These are phyloP conservation scores for Sarocladium kiliense DNA, from an alignment of 2,329 filamentous ascomycete genomes.

Conservation along the genomic window DNA sequence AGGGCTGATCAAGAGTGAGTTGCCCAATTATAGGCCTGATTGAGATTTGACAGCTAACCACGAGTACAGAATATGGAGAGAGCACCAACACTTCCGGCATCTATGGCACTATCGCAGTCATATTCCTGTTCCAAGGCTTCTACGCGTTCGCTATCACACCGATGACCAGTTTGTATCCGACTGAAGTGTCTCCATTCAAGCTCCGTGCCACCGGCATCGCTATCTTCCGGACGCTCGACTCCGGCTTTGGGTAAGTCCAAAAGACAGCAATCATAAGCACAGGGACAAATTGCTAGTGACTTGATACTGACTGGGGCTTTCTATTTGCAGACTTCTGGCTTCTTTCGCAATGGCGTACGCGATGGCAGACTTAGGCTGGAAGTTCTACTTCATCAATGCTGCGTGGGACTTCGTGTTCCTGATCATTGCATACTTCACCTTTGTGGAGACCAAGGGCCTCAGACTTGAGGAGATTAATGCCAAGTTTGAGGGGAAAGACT, in stretches of 20 bases:
- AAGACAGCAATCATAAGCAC: slow-evolving; percentile 15
- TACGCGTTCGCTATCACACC: slow-evolving; percentile 29
- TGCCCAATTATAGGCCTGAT: too few species aligned
- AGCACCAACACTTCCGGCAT: slow-evolving; percentile 31
- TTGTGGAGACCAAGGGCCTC: slow-evolving; percentile 24
- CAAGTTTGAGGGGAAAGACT: slow-evolving; percentile 17
- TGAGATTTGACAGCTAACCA: too few species aligned
- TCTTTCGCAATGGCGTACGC: slow-evolving; percentile 25
- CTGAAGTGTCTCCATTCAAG: slow-evolving; percentile 24
- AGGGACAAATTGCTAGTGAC: too few species aligned
- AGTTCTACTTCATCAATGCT: slow-evolving; percentile 25
- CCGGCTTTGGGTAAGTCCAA: slow-evolving; percentile 21
- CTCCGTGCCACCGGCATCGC: slow-evolving; percentile 25
- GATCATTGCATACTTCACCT: slow-evolving; percentile 19
- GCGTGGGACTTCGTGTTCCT: slow-evolving; percentile 22
- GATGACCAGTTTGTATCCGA: slow-evolving; percentile 26
- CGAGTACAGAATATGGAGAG: slow-evolving; percentile 7
- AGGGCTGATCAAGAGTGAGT: slow-evolving; percentile 20
- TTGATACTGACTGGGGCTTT: too few species aligned
- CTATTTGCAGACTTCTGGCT: too few species aligned
- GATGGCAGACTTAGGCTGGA: slow-evolving; percentile 24
- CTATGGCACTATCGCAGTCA: slow-evolving; percentile 31
- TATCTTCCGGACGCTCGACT: slow-evolving; percentile 22
- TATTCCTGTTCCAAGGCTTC: slow-evolving; percentile 28
- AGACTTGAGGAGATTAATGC: slow-evolving; percentile 22